A percentile compares a stretch with the other conserved stretches of the same genome.
Evolutionary conservation across 768 basidiomycete species (phyloP).

Genomic region (Lactarius indigo): DNA sequence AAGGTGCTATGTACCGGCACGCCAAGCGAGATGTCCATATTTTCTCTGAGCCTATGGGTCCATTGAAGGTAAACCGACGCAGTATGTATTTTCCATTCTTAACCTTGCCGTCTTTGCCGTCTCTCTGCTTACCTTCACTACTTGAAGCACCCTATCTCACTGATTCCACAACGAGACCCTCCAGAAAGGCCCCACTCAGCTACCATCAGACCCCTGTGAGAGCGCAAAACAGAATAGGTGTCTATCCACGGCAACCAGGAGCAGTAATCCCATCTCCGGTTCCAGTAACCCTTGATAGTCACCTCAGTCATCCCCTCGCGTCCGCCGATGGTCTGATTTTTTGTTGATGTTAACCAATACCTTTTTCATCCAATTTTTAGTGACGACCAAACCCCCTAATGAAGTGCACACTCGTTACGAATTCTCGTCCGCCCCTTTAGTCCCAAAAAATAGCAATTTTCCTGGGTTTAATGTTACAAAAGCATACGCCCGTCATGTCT

Average conservation of each 20-base stretch:
- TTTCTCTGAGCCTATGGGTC: background rate
- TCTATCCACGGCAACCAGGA: background rate
- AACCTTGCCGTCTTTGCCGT: background rate
- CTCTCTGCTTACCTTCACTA: background rate
- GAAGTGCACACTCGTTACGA: background rate
- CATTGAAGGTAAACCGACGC: background rate
- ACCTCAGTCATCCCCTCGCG: background rate
- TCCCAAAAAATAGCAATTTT: background rate
- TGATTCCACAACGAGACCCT: background rate
- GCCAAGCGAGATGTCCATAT: background rate
- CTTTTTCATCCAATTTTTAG: background rate
- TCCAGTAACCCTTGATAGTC: background rate
- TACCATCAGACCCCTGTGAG: background rate
- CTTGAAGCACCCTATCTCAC: background rate
- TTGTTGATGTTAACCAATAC: background rate
- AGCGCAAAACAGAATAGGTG: background rate
- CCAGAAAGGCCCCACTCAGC: slow-evolving; percentile 1
- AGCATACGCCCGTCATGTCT: background rate
- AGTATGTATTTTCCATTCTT: background rate
- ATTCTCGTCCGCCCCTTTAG: background rate
- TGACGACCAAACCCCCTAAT: background rate
- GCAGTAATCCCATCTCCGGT: background rate
- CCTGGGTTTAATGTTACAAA: background rate
- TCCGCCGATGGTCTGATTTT: background rate
- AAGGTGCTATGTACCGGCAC: background rate